Evolutionary conservation across 345 rosid genomes (phyloP), one percentile per base, ranked within the genome.

Genomic region (Salix caprea): DNA sequence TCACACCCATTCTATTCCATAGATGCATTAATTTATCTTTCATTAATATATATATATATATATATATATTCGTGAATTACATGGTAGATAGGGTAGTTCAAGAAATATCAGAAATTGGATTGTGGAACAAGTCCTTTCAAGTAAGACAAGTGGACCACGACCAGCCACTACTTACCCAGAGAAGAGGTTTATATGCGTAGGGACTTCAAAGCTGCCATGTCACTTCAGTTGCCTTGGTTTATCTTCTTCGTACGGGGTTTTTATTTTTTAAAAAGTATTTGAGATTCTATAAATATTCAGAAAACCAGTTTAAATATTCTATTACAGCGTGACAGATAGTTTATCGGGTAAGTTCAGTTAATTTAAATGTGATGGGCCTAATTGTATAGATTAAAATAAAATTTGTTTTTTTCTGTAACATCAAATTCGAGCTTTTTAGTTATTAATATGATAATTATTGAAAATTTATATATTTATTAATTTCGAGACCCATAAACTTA

Each of bases 401-500:
- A 26, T 26, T 26, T 26, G 26, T 26, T 26, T 26, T 26, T 26
- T 26, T 26, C 26, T 26, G 26, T 26, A 1, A 26, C 0, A 26
- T 26, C n/a, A n/a, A n/a, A n/a, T n/a, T n/a, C n/a, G n/a, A n/a
- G 26, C 26, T 26, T 26, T 26, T 26, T 26, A 1, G 1, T 26
- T 26, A 26, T 26, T 26, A 26, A 26, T 26, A 26, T 26, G 26
- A 26, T 26, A 30, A 30, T 32, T 32, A 32, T 32, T 32, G 5
- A 0, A 32, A 0, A 32, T 4, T 32, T 32, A 4, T 34, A 34
- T 34, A 0, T 0, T 34, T 0, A 34, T 5, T 34, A 34, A 34
- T 4, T 34, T 0, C 0, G 5, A 0, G 0, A 0, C 0, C 0
- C 0, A 0, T 34, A 0, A 4, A 4, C 0, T 34, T 34, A 34